Evolutionary conservation across 352 stramenopile species (phyloP), one percentile per base, ranked within the genome.

Genomic region (Phytophthora cactorum): DNA sequence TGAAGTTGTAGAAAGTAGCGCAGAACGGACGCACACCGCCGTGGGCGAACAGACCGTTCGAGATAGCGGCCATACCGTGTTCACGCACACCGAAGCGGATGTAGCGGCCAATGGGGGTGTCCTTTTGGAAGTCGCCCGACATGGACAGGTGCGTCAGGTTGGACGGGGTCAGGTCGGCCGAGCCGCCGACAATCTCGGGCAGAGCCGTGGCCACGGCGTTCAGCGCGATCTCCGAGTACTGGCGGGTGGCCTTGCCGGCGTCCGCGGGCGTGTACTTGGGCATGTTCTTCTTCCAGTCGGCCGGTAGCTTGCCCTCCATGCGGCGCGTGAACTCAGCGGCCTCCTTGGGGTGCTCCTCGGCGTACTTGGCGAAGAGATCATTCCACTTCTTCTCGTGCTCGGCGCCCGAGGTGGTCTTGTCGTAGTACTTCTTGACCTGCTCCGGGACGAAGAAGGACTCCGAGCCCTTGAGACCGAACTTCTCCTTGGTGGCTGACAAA

Each of bases 1-100:
- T 98, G 85, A 99, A 99, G 84, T 98, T 99, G 75, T 99, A 97
- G 84, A 99, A 99, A 39, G 98, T 99, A 47, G 97, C 97, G 81
- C 97, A 98, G 85, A 99, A 99, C 45, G 98, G 98, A 83, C 92
- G 92, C 49, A 98, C 81, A 49, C 92, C 96, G 58, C 98, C 98
- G 80, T 99, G 98, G 9, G 97, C 96, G 79, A 98, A 99, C 55
- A 99, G 86, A 72, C 98, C 98, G 79, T 99, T 99, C 63, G 81
- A 98, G 66, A 99, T 98, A 17, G 97, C 95, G 39, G 93, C 93
- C 98, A 99, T 99, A 50, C 79, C 97, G 79, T 99, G 98, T 82
- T 99, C 98, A 62, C 98, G 90, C 53, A 99, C 96, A 78, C 98
- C 98, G 75, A 98, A 99, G 63, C 97, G 96, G 66, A 99, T 88